phyloP scores from a whole-genome alignment of 208 protist genomes.

The Novymonas esmeraldas region DNA sequence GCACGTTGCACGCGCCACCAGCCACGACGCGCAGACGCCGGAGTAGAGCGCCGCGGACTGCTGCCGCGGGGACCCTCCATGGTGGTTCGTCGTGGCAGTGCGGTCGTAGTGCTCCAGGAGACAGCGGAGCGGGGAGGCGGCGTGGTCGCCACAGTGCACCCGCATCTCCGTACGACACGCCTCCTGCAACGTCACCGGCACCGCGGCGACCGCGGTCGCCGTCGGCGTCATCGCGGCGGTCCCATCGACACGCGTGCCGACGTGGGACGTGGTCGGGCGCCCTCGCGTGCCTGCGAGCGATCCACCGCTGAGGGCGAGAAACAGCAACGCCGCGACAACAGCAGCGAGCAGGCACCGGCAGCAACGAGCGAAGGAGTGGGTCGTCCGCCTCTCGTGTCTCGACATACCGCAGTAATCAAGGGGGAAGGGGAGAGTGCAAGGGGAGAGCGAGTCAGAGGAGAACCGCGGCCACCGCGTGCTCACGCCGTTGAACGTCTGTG shows the following conservation, averaged over 20 bases:
- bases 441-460: too few relatives aligned
- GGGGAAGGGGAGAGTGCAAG: not conserved
- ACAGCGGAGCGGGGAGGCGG: constrained; percentile 25
- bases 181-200: constrained; percentile 21
- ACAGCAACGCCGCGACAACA: constrained; percentile 15
- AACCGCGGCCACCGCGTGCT: too few relatives aligned
- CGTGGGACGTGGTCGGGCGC: not conserved
- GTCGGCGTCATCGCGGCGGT: not conserved
- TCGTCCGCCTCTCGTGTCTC: not conserved
- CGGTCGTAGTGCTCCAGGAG: constrained; percentile 28
- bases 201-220: not conserved
- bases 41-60: constrained; percentile 20
- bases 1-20: constrained; percentile 63
- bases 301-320: constrained; percentile 23
- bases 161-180: constrained; percentile 34
- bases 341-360: constrained; percentile 10
- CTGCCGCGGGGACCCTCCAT: not conserved
- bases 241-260: not conserved
- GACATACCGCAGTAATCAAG: constrained; percentile 8
- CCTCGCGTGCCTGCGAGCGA: constrained; percentile 16
- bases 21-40: constrained; percentile 53
- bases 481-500: not conserved
- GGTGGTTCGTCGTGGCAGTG: not conserved
- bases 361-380: constrained; percentile 7
- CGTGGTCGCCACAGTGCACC: constrained; percentile 22